These are phyloP conservation scores for Tarenaya hassleriana DNA, from an alignment of 345 rosid species.

Conservation along the genomic window DNA sequence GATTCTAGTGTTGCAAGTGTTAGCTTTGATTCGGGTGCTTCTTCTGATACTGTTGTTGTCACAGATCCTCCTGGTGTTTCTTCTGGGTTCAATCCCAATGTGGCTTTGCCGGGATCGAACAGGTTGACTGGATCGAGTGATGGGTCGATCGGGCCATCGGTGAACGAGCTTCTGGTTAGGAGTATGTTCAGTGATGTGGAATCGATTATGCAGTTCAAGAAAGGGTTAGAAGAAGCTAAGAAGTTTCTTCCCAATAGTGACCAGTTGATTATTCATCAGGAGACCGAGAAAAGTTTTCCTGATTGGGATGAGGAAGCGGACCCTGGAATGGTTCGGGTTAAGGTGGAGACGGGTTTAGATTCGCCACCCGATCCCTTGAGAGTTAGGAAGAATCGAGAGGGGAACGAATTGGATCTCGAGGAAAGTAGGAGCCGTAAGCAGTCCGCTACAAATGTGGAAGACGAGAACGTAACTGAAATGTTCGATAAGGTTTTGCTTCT, in stretches of 20 bases:
- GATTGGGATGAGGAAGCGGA: conserved; percentile 16
- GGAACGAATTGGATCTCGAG: conserved; percentile 43
- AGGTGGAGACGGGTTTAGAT: conserved; percentile 26
- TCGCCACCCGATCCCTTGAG: conserved; percentile 22
- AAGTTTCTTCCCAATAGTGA: conserved; percentile 67
- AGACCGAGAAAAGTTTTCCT: conserved; percentile 19
- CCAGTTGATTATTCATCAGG: conserved; percentile 37
- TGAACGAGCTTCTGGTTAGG: conserved; percentile 40
- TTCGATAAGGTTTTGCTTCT: conserved; percentile 66
- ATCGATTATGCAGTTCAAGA: conserved; percentile 58
- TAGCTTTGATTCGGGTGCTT: conserved; percentile 15
- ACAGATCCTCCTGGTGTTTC: conserved; percentile 17
- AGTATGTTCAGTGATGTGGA: conserved; percentile 50
- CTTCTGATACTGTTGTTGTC: conserved; percentile 26
- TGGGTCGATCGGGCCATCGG: conserved; percentile 30
- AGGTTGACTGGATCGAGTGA: neutral
- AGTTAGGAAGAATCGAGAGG: conserved; percentile 47
- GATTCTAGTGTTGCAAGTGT: conserved; percentile 21
- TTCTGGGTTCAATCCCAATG: conserved; percentile 9
- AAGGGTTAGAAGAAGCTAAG: conserved; percentile 78
- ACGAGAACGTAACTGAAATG: conserved; percentile 49
- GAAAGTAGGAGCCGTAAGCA: conserved; percentile 66
- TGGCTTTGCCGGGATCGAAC: conserved; percentile 20
- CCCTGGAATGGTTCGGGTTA: conserved; percentile 21
- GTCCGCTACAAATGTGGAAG: conserved; percentile 42